Evolutionary conservation across 108 stramenopile species (phyloP), one percentile per base, ranked within the genome.

Genomic region (Chaetoceros muelleri): DNA sequence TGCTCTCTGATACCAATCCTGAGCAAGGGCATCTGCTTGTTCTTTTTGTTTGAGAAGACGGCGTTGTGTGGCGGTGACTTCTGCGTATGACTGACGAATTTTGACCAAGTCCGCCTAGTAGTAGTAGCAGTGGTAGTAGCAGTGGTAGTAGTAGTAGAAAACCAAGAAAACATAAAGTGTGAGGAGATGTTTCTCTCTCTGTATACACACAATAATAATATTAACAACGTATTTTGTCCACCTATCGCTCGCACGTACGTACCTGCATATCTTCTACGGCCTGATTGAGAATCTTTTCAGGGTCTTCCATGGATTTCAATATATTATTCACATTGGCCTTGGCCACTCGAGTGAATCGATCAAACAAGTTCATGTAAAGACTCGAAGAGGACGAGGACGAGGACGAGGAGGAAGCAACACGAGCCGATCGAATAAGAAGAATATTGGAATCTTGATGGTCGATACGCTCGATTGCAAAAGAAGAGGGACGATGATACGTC

Each of bases 211-310:
- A n/a, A n/a, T n/a, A n/a, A n/a, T n/a, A n/a, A n/a, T n/a, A n/a
- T n/a, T n/a, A n/a, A n/a, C n/a, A n/a, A n/a, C n/a, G n/a, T n/a
- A n/a, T n/a, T n/a, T n/a, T n/a, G n/a, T n/a, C n/a, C 50, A 1
- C 53, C 20, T 8, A 19, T 28, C 19, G n/a, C n/a, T n/a, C n/a
- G 10, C 16, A 28, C 8, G 27, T 16, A 70, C 78, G 62, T 61
- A 86, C 80, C 79, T 98, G 96, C 95, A 98, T 96, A 70, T 98
- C 96, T 66, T 94, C 93, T 24, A 98, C 65, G 5, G 96, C 95
- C 69, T 96, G 95, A 44, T 68, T 85, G 84, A 98, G 77, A 51
- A 98, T 89, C 74, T 98, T 98, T 64, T 98, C 96, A 17, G 96
- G 96, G 67, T 98, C 96, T 71, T 95, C 95, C 56, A 92, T 54